Conservation (phyloP, 2,329 filamentous ascomycete species). For the Pyrenophora graminea region DNA sequence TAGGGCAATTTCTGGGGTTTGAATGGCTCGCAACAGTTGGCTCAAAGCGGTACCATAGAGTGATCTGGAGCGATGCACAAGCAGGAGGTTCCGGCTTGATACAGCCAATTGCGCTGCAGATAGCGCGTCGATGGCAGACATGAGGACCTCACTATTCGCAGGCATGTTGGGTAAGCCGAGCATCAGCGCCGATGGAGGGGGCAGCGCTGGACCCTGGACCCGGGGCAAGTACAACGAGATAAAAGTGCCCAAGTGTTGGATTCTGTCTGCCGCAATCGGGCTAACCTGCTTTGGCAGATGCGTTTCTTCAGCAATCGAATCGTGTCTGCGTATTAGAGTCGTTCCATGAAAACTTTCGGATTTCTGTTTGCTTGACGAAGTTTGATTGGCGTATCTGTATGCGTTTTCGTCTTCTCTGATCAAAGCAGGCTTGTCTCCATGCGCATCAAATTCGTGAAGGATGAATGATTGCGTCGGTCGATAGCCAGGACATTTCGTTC, state of each 20-base stretch:
- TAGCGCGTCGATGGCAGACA: constrained; percentile 40
- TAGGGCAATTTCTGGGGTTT: constrained; percentile 29
- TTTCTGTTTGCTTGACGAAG: constrained; percentile 6
- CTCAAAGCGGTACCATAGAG: constrained; percentile 42
- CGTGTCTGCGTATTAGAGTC: constrained; percentile 16
- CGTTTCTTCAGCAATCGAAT: constrained; percentile 20
- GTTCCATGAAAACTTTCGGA: constrained; percentile 7
- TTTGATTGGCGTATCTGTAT: constrained; percentile 39
- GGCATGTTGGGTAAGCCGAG: constrained; percentile 39
- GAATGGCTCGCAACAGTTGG: constrained; percentile 38
- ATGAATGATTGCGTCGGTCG: constrained; percentile 43
- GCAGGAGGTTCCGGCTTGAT: constrained; percentile 31
- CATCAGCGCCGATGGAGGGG: constrained; percentile 44
- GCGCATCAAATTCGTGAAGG: constrained; percentile 39
- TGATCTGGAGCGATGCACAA: constrained; percentile 42
- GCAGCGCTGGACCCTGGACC: constrained; percentile 33
- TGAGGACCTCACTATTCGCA: constrained; percentile 36
- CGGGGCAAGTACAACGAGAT: constrained; percentile 39
- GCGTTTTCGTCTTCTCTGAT: constrained; percentile 43
- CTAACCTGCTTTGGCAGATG: constrained; percentile 39
- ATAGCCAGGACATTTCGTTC: constrained; percentile 45
- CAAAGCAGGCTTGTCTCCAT: constrained; percentile 34
- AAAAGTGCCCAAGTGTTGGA: constrained; percentile 42
- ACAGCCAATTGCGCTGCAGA: constrained; percentile 44
- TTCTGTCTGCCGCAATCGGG: constrained; percentile 41